Percentiles rank a stretch among this genome's conserved stretches.
Conservation (phyloP, 768 basidiomycete species). For the Rhodocollybia butyracea region DNA sequence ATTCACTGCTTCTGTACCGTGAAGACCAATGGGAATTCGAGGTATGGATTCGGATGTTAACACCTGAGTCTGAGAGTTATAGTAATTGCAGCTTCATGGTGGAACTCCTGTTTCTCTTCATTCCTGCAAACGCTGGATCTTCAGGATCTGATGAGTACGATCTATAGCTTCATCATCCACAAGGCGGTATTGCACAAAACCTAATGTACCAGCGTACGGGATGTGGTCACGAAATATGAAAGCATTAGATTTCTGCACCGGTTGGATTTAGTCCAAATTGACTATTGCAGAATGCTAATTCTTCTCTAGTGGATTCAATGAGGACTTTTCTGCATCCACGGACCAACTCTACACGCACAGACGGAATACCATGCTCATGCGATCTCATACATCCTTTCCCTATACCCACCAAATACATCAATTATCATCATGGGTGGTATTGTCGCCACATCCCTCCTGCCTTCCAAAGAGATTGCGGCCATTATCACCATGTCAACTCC, state of each 20-base stretch:
- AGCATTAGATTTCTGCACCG: constrained; percentile 82
- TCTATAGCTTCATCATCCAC: constrained; percentile 92
- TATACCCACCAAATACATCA: constrained; percentile 60
- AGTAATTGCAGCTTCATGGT: constrained; percentile 9
- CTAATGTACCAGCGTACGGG: constrained; percentile 48
- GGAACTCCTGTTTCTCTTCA: constrained; percentile 88
- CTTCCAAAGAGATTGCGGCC: constrained; percentile 61
- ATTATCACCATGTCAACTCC: constrained; percentile 98
- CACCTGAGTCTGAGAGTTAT: constrained; percentile 14
- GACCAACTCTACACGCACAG: constrained; percentile 81
- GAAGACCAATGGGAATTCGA: constrained; percentile 82
- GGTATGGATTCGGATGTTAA: constrained; percentile 33
- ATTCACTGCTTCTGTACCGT: constrained; percentile 88
- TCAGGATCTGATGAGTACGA: constrained; percentile 89
- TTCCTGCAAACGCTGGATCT: constrained; percentile 96
- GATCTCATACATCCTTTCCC: constrained; percentile 73
- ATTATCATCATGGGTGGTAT: constrained; percentile 87
- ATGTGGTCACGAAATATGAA: constrained; percentile 47
- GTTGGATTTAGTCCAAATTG: constrained; percentile 37
- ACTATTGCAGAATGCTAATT: not conserved
- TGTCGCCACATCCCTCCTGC: constrained; percentile 78
- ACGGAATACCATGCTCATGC: constrained; percentile 69
- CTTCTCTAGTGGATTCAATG: constrained; percentile 85
- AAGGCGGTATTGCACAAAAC: constrained; percentile 71
- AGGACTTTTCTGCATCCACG: constrained; percentile 94